Evolutionary conservation across 2,329 filamentous ascomycete species (phyloP).

Genomic region (Colletotrichum sp.): DNA sequence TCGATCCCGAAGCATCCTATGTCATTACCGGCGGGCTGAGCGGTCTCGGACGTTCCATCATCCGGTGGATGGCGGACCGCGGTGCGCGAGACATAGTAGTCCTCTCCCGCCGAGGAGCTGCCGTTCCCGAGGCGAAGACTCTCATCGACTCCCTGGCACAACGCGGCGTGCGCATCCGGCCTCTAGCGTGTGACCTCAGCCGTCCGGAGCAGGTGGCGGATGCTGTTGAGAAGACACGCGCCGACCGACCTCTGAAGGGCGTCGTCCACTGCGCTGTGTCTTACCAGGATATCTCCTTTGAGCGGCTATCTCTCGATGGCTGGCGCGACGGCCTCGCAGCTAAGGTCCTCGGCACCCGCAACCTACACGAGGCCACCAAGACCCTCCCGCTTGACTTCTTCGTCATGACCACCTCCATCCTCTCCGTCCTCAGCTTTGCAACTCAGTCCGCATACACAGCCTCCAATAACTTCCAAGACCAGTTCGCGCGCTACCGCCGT

Average conservation of each 20-base stretch:
- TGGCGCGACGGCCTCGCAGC: neutral
- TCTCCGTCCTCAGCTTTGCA: neutral
- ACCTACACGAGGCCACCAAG: neutral
- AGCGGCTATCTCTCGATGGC: neutral
- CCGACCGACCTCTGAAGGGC: neutral
- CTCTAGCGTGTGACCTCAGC: neutral
- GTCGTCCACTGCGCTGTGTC: neutral
- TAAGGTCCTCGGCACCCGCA: neutral
- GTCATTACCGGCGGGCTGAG: neutral
- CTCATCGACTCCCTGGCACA: neutral
- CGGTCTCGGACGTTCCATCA: neutral
- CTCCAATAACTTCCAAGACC: neutral
- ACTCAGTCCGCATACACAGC: neutral
- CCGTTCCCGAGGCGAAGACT: neutral
- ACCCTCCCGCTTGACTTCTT: neutral
- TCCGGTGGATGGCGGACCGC: neutral
- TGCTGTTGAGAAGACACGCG: neutral
- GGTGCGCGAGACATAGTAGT: neutral
- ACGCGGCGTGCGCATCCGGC: neutral
- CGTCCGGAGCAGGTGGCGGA: accelerated
- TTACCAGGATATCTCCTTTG: neutral
- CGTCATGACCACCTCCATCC: neutral
- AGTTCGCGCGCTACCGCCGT: neutral
- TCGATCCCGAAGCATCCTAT: neutral
- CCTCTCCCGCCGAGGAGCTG: neutral